phyloP scores from a whole-genome alignment of 2,329 filamentous ascomycete species.

The Ophiocordyceps camponoti-saundersi region DNA sequence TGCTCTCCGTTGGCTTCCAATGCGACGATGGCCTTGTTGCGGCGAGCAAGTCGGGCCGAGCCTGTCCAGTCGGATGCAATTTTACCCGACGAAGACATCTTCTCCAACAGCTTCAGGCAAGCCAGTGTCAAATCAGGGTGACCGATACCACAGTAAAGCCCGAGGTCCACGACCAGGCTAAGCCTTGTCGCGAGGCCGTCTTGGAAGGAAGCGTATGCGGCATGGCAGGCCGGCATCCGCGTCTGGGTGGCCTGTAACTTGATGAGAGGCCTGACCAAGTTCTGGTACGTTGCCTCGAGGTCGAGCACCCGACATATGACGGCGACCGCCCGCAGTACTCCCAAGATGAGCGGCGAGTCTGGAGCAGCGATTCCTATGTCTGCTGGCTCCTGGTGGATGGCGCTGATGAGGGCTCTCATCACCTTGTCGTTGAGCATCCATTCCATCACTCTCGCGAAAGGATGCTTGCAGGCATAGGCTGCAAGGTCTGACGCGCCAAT shows the following conservation, averaged over 20 bases:
- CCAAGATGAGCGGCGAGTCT: constrained; percentile 67
- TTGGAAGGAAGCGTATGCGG: constrained; percentile 75
- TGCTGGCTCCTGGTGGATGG: constrained; percentile 58
- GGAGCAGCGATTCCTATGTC: constrained; percentile 56
- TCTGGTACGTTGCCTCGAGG: constrained; percentile 78
- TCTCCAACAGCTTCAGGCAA: constrained; percentile 69
- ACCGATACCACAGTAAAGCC: constrained; percentile 71
- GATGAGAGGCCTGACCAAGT: constrained; percentile 69
- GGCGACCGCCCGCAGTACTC: constrained; percentile 64
- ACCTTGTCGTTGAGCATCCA: constrained; percentile 95
- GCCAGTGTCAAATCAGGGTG: constrained; percentile 66
- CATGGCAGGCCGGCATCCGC: constrained; percentile 42
- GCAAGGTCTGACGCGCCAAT: constrained; percentile 60
- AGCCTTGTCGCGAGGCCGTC: constrained; percentile 77
- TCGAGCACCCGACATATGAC: constrained; percentile 71
- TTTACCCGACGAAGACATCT: constrained; percentile 68
- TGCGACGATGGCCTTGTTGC: constrained; percentile 78
- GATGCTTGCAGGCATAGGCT: constrained; percentile 73
- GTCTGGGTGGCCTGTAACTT: constrained; percentile 46
- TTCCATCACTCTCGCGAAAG: constrained; percentile 89
- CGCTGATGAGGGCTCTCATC: constrained; percentile 58
- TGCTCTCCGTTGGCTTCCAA: constrained; percentile 68
- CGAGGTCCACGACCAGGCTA: constrained; percentile 62
- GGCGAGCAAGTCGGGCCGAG: constrained; percentile 42
- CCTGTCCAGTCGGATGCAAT: constrained; percentile 54